Percentiles rank a stretch among this genome's conserved stretches.
phyloP scores from a whole-genome alignment of 768 basidiomycete species.

The Hypholoma fasciculare region DNA sequence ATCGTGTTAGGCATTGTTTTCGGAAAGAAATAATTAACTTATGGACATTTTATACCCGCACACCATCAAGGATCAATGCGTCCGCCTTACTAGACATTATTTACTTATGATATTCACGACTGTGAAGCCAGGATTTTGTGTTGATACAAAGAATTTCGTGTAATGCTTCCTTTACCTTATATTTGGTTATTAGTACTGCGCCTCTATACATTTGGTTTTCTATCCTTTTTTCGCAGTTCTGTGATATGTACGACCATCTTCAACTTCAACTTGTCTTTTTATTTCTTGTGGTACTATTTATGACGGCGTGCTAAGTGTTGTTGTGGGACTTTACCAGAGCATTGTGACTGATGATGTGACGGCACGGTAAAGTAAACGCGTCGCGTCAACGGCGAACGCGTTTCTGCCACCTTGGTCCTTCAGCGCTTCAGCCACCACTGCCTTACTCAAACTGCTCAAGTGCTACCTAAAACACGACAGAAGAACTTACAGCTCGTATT shows the following conservation, averaged over 20 bases:
- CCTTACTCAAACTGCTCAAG: not conserved
- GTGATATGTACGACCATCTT: not conserved
- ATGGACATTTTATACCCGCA: not conserved
- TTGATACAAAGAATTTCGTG: constrained; percentile 2
- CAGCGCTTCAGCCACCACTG: not conserved
- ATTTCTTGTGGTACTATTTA: not conserved
- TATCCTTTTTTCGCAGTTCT: not conserved
- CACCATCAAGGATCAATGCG: not conserved
- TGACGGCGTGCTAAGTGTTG: too few species aligned
- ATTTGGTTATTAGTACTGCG: not conserved
- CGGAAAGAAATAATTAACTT: constrained; percentile 19
- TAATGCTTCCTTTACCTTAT: constrained; percentile 5
- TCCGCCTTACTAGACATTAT: not conserved
- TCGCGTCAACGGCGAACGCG: constrained; percentile 1
- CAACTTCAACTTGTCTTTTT: not conserved
- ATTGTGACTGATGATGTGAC: constrained; percentile 2
- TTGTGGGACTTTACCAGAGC: too few species aligned
- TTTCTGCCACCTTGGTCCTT: not conserved
- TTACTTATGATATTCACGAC: constrained; percentile 1
- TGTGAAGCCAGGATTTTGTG: not conserved
- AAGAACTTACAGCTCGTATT: not conserved
- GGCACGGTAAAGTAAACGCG: not conserved
- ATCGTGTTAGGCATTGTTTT: constrained; percentile 55
- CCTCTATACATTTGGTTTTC: not conserved
- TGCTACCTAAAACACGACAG: not conserved